A percentile compares a stretch with the other conserved stretches of the same genome.
These are phyloP conservation scores for Sphagnum magellanicum DNA, from an alignment of 228 moss, liverwort and hornwort genomes.

Conservation along the genomic window DNA sequence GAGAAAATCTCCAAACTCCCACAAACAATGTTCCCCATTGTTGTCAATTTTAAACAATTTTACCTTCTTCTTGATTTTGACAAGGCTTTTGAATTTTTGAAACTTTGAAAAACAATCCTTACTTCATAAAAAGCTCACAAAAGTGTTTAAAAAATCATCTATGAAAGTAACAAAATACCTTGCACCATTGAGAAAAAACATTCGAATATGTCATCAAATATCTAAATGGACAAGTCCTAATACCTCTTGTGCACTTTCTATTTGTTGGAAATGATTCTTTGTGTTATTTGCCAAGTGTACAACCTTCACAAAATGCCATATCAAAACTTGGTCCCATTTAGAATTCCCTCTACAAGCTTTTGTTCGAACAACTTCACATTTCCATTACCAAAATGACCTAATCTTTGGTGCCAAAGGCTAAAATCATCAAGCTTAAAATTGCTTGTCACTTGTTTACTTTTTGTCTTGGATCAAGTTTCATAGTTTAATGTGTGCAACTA, in stretches of 20 bases:
- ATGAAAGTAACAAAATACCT: slow-evolving; percentile 6
- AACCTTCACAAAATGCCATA: background rate
- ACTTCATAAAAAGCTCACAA: background rate
- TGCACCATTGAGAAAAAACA: background rate
- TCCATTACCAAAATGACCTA: background rate
- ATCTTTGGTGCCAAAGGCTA: background rate
- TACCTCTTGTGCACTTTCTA: background rate
- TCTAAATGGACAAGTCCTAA: background rate
- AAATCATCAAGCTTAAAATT: background rate
- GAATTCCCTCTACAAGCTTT: background rate
- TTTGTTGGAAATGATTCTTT: too few species aligned
- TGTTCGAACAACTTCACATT: background rate
- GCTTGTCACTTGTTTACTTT: background rate
- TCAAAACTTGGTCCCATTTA: background rate
- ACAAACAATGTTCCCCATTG: background rate
- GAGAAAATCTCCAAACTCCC: slow-evolving; percentile 3
- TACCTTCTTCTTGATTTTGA: slow-evolving; percentile 4
- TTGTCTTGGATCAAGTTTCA: background rate
- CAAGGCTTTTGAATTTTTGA: slow-evolving; percentile 4
- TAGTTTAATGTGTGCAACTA: background rate
- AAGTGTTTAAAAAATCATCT: slow-evolving; percentile 6
- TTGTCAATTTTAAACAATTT: slow-evolving; percentile 2
- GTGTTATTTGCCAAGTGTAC: background rate
- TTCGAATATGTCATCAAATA: background rate
- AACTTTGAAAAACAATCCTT: slow-evolving; percentile 5